These are phyloP conservation scores for Prunus mongolica DNA, from an alignment of 306 rosid genomes.

Conservation along the genomic window DNA sequence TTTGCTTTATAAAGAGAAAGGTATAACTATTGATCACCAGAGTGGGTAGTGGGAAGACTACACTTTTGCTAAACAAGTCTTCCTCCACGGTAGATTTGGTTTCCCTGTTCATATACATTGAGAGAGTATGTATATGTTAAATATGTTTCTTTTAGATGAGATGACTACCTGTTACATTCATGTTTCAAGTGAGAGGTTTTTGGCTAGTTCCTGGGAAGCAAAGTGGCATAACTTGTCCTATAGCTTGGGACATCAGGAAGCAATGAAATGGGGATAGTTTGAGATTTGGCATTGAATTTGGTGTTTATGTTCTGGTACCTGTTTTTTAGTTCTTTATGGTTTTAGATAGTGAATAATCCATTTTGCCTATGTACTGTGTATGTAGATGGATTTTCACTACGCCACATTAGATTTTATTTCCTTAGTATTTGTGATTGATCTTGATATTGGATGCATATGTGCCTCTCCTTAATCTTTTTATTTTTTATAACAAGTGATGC, in stretches of 20 bases:
- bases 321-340: background rate
- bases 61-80: background rate
- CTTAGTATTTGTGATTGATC: background rate
- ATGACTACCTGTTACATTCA: background rate
- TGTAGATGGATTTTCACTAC: background rate
- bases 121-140: background rate
- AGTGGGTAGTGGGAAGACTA: background rate
- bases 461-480: background rate
- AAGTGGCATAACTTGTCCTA: background rate
- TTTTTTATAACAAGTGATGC: background rate
- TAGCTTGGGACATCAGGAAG: background rate
- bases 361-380: background rate
- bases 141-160: too few relatives aligned
- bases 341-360: background rate
- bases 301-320: background rate
- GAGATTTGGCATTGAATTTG: background rate
- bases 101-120: background rate
- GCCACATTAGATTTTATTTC: background rate
- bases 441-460: background rate
- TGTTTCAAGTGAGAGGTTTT: background rate
- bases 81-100: background rate
- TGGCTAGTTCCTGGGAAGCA: background rate
- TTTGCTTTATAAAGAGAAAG: background rate
- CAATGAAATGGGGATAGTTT: background rate
- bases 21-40: background rate